A percentile compares a stretch with the other conserved stretches of the same genome.
phyloP scores from a whole-genome alignment of 73 alveolate genomes.

The Paraurostyla sp. region DNA sequence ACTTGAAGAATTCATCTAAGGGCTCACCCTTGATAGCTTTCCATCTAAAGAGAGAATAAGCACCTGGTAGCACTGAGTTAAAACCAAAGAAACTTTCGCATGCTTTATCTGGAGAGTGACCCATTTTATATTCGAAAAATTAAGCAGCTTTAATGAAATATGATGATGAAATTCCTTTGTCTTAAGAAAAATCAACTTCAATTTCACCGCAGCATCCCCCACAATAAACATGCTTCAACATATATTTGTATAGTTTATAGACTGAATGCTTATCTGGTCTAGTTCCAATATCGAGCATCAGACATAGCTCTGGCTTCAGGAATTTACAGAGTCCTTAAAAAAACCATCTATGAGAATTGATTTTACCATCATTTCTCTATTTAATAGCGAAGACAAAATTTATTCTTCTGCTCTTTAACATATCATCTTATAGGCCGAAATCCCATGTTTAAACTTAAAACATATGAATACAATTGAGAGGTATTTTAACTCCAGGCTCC shows the following conservation, averaged over 20 bases:
- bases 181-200: conserved; percentile 62
- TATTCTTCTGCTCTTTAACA: neutral
- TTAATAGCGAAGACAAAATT: conserved; percentile 61
- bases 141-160: conserved; percentile 53
- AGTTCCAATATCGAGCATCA: conserved; percentile 72
- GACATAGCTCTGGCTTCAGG: conserved; percentile 64
- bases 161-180: neutral
- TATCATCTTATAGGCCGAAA: conserved; percentile 10
- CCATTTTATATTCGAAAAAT: conserved; percentile 66
- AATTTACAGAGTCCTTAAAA: conserved; percentile 66
- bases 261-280: conserved; percentile 57
- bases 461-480: neutral
- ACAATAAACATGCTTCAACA: conserved; percentile 40
- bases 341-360: conserved; percentile 71
- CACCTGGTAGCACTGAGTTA: conserved; percentile 76
- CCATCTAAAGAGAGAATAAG: conserved; percentile 75
- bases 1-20: conserved; percentile 60
- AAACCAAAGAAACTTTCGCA: conserved; percentile 66
- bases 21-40: conserved; percentile 71
- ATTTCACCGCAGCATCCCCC: conserved; percentile 82
- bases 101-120: conserved; percentile 69
- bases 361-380: conserved; percentile 71
- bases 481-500: neutral
- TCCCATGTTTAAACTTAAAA: conserved; percentile 12
- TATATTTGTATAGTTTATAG: conserved; percentile 37